Base-by-base conservation (phyloP, 306 rosid species). In the Adenanthera pavonina region DNA sequence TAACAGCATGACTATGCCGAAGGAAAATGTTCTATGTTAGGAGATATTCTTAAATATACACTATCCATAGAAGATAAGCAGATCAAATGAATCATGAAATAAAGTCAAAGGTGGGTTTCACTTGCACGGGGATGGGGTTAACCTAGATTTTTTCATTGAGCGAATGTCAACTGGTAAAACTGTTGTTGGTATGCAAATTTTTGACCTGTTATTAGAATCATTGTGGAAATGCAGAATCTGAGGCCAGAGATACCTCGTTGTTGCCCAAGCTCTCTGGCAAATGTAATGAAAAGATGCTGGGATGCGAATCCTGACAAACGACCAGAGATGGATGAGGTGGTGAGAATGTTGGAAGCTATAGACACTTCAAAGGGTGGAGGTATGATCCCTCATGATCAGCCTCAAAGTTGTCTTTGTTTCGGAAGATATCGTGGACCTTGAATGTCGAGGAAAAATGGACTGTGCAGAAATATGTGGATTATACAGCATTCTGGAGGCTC, bases 211-310 rank as follows among this genome's bases (percentile, higher is more conserved):
- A 44, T 30, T 61, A 61, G 73, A 66, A 49, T 73, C 52, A 80
- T 10, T n/a, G 47, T 83, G 69, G 77, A 80, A 88, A 81, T 79
- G 72, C 96, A 95, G 99, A 95, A 95, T 84, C 89, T 95, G 81
- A 90, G 99, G 91, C 99, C 99, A 0, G 99, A 95, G 87, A 92
- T 95, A 78, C 99, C 99, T 15, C 91, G 98, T 6, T 95, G 99
- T 89, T 95, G 99, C 87, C 98, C 99, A n/a, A 93, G 99, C 74
- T 83, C 97, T 12, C 93, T 95, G 43, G 93, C 99, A 65, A 95
- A 93, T 79, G 99, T 95, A 84, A 95, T 95, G 99, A 95, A 93
- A 88, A 93, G 99, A 82, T 95, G 99, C 84, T 95, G 99, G 99
- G 99, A 95, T 69, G 97, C 98, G 0, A 95, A 93, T 86, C 97